phyloP scores from a whole-genome alignment of 208 protist genomes.

The Trypanosoma caninum region DNA sequence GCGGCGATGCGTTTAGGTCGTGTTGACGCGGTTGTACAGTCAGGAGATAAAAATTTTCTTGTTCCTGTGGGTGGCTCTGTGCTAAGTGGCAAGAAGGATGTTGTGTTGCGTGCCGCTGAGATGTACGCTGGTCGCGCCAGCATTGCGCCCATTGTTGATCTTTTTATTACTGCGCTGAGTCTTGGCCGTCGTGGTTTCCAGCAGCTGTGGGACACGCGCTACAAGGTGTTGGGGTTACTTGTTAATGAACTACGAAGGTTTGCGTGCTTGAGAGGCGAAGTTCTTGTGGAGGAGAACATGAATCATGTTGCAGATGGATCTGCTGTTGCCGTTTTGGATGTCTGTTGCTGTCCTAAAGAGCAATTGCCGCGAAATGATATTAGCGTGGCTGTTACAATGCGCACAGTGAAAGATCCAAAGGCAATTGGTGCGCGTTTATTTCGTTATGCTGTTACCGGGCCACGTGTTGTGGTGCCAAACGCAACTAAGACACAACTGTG shows the following conservation, averaged over 20 bases:
- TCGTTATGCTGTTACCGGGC: slow-evolving; percentile 61
- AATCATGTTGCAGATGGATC: background rate
- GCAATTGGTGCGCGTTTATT: slow-evolving; percentile 74
- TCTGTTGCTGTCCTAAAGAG: too few species aligned
- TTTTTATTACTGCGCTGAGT: slow-evolving; percentile 96
- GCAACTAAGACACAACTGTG: slow-evolving; percentile 28
- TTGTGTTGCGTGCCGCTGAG: slow-evolving; percentile 37
- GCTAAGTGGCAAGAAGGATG: slow-evolving; percentile 24
- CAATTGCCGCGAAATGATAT: slow-evolving; percentile 78
- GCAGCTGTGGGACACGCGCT: slow-evolving; percentile 74
- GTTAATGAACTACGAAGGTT: slow-evolving; percentile 39
- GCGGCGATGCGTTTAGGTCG: slow-evolving; percentile 67
- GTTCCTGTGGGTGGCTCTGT: slow-evolving; percentile 96
- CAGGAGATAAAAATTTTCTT: slow-evolving; percentile 99
- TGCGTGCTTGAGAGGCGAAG: slow-evolving; percentile 44
- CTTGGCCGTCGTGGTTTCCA: slow-evolving; percentile 88
- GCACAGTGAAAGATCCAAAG: slow-evolving; percentile 19
- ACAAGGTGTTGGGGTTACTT: slow-evolving; percentile 46
- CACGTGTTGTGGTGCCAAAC: slow-evolving; percentile 56
- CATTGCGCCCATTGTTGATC: slow-evolving; percentile 86
- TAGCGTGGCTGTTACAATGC: slow-evolving; percentile 80
- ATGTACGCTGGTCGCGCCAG: slow-evolving; percentile 94
- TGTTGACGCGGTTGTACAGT: slow-evolving; percentile 95
- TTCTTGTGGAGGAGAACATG: slow-evolving; percentile 32
- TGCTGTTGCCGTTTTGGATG: background rate